These are phyloP conservation scores for Gypsophila paniculata DNA, from an alignment of 179 eudicot species.

Conservation along the genomic window DNA sequence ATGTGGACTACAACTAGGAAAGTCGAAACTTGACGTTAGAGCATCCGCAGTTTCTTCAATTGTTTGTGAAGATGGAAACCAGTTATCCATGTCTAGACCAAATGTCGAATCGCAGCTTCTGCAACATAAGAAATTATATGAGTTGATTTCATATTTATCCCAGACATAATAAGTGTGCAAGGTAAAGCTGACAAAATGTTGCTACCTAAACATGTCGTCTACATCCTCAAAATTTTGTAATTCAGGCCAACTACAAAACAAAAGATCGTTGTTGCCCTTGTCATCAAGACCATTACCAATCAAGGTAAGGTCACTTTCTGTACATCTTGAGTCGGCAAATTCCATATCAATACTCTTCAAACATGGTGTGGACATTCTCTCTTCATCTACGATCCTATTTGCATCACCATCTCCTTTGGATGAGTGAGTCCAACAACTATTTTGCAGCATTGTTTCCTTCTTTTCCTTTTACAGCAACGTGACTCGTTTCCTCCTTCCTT, in stretches of 20 bases:
- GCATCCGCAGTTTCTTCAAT: slow-evolving; percentile 52
- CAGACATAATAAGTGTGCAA: background rate
- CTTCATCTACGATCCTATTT: slow-evolving; percentile 34
- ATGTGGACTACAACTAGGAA: slow-evolving; percentile 39
- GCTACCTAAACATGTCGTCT: slow-evolving; percentile 79
- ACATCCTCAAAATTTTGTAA: slow-evolving; percentile 88
- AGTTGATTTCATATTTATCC: background rate
- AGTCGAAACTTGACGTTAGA: slow-evolving; percentile 36
- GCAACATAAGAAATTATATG: slow-evolving; percentile 20
- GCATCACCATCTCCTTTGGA: slow-evolving; percentile 34
- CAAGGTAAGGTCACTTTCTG: slow-evolving; percentile 47
- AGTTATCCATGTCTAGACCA: slow-evolving; percentile 56
- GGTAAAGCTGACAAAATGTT: background rate
- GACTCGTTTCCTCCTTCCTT: slow-evolving; percentile 16
- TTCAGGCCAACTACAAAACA: slow-evolving; percentile 70
- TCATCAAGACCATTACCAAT: slow-evolving; percentile 39
- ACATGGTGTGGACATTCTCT: slow-evolving; percentile 32
- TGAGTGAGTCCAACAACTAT: slow-evolving; percentile 37
- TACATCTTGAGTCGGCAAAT: slow-evolving; percentile 34
- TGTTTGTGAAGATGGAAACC: slow-evolving; percentile 62
- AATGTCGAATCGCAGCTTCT: slow-evolving; percentile 83
- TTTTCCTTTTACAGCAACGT: slow-evolving; percentile 19
- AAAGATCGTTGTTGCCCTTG: slow-evolving; percentile 54
- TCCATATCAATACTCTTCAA: slow-evolving; percentile 31
- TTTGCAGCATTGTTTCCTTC: slow-evolving; percentile 43